phyloP scores from a whole-genome alignment of 345 rosid species.

The Schrenkiella parvula region DNA sequence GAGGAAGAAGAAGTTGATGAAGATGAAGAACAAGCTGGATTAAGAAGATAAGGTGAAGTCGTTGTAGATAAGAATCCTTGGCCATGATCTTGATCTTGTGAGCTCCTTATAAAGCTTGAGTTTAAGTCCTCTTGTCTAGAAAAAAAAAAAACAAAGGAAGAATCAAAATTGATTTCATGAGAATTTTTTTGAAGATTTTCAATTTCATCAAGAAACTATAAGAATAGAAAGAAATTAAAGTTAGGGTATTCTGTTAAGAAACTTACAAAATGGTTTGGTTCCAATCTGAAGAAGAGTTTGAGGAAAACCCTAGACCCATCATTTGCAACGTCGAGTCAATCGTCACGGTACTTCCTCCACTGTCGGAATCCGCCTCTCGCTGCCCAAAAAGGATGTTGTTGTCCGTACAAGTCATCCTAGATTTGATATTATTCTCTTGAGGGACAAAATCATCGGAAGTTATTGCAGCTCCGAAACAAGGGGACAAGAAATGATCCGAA shows the following conservation, averaged over 20 bases:
- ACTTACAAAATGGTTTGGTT: constrained; percentile 29
- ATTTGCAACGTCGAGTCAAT: constrained; percentile 34
- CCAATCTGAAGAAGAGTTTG: constrained; percentile 34
- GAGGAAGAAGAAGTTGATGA: constrained; percentile 38
- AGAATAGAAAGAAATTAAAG: neutral
- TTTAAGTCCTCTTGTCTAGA: constrained; percentile 52
- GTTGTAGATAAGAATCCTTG: constrained; percentile 31
- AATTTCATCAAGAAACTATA: constrained; percentile 5
- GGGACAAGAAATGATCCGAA: constrained; percentile 32
- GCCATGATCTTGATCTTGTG: constrained; percentile 30
- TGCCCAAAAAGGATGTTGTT: constrained; percentile 30
- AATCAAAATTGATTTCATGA: neutral
- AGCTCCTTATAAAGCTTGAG: constrained; percentile 36
- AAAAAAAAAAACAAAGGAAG: constrained; percentile 11
- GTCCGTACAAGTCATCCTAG: constrained; percentile 26
- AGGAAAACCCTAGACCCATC: constrained; percentile 36
- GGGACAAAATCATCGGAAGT: constrained; percentile 25
- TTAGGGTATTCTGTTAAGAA: constrained; percentile 7
- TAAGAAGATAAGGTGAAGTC: constrained; percentile 23
- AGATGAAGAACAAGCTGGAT: constrained; percentile 32
- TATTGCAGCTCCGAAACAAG: constrained; percentile 25
- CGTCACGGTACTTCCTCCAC: constrained; percentile 39
- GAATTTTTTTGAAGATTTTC: constrained; percentile 6
- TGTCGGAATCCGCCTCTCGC: constrained; percentile 36
- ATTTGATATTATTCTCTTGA: constrained; percentile 26